Percentiles rank a stretch among this genome's conserved stretches.
Conservation (phyloP, 768 basidiomycete species). For the Rhodosporidiobolus sp. region DNA sequence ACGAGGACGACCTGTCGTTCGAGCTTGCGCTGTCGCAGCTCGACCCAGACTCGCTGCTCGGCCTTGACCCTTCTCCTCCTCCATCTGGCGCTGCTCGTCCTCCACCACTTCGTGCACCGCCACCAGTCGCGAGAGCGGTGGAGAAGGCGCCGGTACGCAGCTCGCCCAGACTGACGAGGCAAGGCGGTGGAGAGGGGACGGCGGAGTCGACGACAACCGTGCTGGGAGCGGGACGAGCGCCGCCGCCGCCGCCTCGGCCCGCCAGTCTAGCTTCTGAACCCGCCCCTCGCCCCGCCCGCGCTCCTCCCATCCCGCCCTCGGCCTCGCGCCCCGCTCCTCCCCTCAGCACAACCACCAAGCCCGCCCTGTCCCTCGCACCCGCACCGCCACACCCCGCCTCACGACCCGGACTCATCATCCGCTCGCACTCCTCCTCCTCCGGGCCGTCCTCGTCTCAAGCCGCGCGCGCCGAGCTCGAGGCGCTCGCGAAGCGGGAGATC, state of each 20-base stretch:
- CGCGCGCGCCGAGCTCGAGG: neutral
- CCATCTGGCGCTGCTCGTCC: neutral
- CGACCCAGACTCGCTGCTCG: neutral
- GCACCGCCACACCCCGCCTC: neutral
- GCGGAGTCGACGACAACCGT: too few relatives aligned
- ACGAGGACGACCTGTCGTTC: constrained; percentile 11
- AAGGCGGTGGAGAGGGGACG: too few relatives aligned
- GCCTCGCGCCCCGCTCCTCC: too few relatives aligned
- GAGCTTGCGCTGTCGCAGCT: constrained; percentile 22
- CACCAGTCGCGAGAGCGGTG: too few relatives aligned
- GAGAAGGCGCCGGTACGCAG: too few relatives aligned
- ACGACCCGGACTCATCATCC: neutral
- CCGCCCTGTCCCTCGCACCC: neutral
- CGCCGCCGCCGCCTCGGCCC: too few relatives aligned
- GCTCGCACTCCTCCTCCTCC: neutral
- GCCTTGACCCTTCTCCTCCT: neutral
- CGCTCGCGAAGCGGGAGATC: neutral
- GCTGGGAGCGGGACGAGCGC: too few relatives aligned
- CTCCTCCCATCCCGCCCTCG: too few relatives aligned
- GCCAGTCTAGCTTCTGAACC: too few relatives aligned
- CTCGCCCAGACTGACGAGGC: too few relatives aligned
- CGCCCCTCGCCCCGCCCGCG: too few relatives aligned
- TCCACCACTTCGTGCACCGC: neutral
- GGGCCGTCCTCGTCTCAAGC: neutral
- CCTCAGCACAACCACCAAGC: too few relatives aligned